Conservation (phyloP, 176 grass and related monocot genomes). For the Paspalum vaginatum region DNA sequence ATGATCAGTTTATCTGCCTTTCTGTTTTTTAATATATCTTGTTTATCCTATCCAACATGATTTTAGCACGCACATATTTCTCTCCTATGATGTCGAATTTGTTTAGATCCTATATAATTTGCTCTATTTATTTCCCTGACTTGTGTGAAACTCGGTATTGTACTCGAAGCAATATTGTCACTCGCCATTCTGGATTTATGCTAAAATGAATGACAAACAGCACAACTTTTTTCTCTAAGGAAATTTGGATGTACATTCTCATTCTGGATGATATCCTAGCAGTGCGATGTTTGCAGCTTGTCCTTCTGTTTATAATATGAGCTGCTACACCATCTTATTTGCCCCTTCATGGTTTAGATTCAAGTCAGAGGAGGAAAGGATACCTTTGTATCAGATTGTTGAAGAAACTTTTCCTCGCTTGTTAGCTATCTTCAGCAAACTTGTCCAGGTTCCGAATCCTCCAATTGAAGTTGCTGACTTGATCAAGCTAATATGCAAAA, state of each 20-base stretch:
- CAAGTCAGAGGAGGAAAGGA: conserved; percentile 92
- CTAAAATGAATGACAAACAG: neutral
- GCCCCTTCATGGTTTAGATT: conserved; percentile 59
- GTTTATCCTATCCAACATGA: too few relatives aligned
- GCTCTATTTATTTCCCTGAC: neutral
- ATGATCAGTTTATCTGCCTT: neutral
- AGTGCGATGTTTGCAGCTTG: neutral
- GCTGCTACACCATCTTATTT: neutral
- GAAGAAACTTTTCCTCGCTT: conserved; percentile 84
- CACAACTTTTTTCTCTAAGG: conserved; percentile 11
- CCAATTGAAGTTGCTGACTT: conserved; percentile 90
- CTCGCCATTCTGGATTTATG: neutral
- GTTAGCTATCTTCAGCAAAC: conserved; percentile 72
- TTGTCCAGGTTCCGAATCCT: conserved; percentile 81
- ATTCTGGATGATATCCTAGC: neutral
- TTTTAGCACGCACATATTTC: too few relatives aligned
- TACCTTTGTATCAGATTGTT: conserved; percentile 82
- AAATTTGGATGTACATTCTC: neutral
- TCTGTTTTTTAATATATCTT: conserved; percentile 1
- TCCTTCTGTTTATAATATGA: neutral
- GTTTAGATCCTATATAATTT: too few relatives aligned
- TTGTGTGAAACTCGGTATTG: neutral
- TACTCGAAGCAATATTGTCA: conserved; percentile 1
- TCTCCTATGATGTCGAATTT: too few relatives aligned
- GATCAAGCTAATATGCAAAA: conserved; percentile 95